Base-by-base conservation (phyloP, 2,329 filamentous ascomycete species). In the Aspergillus nomiae region DNA sequence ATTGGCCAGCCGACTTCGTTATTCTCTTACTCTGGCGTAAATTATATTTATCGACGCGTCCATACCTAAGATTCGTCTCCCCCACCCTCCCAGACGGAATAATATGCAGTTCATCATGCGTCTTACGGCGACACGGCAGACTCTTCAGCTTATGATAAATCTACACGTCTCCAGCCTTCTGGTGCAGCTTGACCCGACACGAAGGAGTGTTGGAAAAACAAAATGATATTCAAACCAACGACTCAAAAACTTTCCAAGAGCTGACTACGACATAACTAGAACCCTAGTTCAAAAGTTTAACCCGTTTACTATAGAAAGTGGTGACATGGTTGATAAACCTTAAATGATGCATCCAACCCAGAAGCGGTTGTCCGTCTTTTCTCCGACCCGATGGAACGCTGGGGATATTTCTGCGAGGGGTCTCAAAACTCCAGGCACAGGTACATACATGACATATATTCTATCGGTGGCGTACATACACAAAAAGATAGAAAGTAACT, bases 111-210 rank as follows among this genome's bases (percentile, higher is more conserved):
- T 19, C 21, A 54, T 34, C 30, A 14, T 55, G 32, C 51, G 26
- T 26, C 51, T 55, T 19, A 38, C 32, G n/a, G 30, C 51, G 10
- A 36, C 51, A 54, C 4, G 10, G n/a, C 26, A n/a, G 32, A 12
- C 51, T 38, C 32, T 55, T 38, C 32, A 14, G 30, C 51, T 55
- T 55, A 55, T 55, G 51, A 55, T 55, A 55, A 21, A 24, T 55
- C 32, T 55, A 38, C 51, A 55, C 32, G 51, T 55, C 51, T 55
- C 10, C 28, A 30, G 30, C 24, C 21, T 28, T 16, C n/a, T 54
- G 4, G 19, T 54, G 30, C 28, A 36, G 50, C 30, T 28, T 19
- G 10, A 19, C 19, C 36, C 26, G 6, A 30, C 8, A 50, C 24
- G 50, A 53, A 16, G 50, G 26, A 34, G 1, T 34, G 45, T 14